Evolutionary conservation across 1,139 yeast genomes (phyloP).

Genomic region (Yamadazyma dushanensis): DNA sequence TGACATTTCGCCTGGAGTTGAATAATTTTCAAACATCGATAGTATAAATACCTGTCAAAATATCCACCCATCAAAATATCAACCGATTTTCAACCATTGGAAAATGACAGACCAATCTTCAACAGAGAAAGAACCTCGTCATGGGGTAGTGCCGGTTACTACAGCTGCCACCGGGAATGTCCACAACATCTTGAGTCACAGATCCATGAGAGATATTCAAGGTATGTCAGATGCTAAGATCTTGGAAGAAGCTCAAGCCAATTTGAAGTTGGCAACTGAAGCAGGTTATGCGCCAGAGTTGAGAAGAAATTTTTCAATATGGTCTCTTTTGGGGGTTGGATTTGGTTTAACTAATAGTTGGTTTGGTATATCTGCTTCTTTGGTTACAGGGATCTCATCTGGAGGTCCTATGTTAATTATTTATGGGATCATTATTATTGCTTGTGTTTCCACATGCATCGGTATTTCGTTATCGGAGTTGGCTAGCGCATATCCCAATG

Average conservation of each 20-base stretch:
- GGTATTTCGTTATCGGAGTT: slow-evolving; percentile 49
- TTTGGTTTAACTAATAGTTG: slow-evolving; percentile 64
- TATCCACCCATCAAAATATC: too few species aligned
- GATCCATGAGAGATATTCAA: slow-evolving; percentile 4
- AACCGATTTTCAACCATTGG: not conserved
- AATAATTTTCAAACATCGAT: too few species aligned
- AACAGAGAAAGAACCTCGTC: slow-evolving; percentile 4
- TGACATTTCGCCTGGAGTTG: too few species aligned
- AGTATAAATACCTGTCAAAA: too few species aligned
- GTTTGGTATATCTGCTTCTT: slow-evolving; percentile 65
- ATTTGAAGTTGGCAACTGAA: slow-evolving; percentile 31
- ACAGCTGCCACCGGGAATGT: not conserved
- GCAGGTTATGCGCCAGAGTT: slow-evolving; percentile 41
- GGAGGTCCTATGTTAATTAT: slow-evolving; percentile 69
- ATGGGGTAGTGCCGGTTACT: not conserved
- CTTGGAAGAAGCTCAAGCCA: slow-evolving; percentile 32
- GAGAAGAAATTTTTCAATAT: slow-evolving; percentile 49
- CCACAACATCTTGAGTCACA: slow-evolving; percentile 4
- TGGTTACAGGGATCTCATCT: slow-evolving; percentile 59
- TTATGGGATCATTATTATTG: slow-evolving; percentile 64
- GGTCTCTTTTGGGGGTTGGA: slow-evolving; percentile 61
- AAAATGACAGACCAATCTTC: slow-evolving; percentile 4
- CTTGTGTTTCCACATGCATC: slow-evolving; percentile 41
- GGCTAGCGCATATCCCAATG: slow-evolving; percentile 56
- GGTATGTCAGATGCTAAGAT: slow-evolving; percentile 8